Conservation (phyloP, 2,329 filamentous ascomycete genomes). For the Sarocladium brachiariae region DNA sequence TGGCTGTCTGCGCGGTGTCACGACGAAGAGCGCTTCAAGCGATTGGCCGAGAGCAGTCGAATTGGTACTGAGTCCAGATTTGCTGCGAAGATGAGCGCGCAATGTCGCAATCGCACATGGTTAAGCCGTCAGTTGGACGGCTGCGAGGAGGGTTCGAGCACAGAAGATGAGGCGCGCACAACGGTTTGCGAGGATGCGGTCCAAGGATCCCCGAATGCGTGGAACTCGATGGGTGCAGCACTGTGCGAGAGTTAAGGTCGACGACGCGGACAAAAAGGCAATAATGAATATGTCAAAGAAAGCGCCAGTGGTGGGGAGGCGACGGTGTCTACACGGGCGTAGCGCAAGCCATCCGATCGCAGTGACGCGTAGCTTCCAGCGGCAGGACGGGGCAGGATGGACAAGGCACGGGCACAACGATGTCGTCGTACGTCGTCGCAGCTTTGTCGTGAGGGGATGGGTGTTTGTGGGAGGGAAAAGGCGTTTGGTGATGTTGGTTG, state of each 20-base stretch:
- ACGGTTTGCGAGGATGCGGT: constrained; percentile 4
- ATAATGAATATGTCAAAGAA: neutral
- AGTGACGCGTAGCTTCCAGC: constrained; percentile 1
- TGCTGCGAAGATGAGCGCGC: constrained; percentile 10
- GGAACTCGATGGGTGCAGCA: neutral
- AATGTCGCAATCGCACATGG: constrained; percentile 19
- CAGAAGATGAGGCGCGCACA: neutral
- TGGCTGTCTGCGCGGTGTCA: neutral
- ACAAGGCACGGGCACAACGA: neutral
- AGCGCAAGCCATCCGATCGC: constrained; percentile 5
- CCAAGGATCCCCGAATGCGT: neutral
- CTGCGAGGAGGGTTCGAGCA: neutral
- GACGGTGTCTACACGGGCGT: constrained; percentile 8
- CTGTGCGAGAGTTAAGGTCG: neutral
- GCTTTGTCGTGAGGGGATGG: neutral
- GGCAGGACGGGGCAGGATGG: neutral
- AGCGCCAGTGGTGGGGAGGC: constrained; percentile 3
- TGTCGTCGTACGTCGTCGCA: neutral
- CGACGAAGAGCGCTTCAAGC: neutral
- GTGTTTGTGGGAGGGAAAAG: neutral
- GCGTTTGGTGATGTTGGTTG: constrained; percentile 6
- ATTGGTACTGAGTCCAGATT: neutral
- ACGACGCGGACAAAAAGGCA: neutral
- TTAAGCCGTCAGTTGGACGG: constrained; percentile 13
- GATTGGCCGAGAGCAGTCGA: neutral